Evolutionary conservation across 2,329 filamentous ascomycete species (phyloP), one percentile per base, ranked within the genome.

Genomic region (Nannizziopsis barbatae): DNA sequence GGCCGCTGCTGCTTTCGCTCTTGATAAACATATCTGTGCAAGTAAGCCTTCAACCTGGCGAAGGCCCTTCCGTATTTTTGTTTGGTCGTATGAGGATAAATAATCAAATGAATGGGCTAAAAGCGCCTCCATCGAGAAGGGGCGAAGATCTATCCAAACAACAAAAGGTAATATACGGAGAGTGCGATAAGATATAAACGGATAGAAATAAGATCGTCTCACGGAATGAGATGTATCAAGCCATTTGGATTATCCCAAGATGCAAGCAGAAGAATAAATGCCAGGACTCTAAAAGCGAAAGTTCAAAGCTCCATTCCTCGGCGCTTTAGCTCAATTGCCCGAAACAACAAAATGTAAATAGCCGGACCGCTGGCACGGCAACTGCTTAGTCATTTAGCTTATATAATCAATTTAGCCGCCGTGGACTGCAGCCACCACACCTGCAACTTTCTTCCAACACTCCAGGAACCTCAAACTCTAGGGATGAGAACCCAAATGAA

Each of bases 101-200:
- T 94, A 94, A 72, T 95, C 89, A 69, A 96, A 96, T 52, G 90
- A 88, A 64, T 94, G 81, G 39, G 87, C 93, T 49, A 96, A 75
- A 22, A 96, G 77, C 45, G 85, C 81, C 72, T 96, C 92, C 92
- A 96, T 96, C 38, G 42, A 42, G 35, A 42, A 27, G 22, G 22
- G 22, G 22, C 7, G 22, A 27, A 27, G 22, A 27, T 27, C 22
- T 27, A 27, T 3, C 7, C 22, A 27, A 27, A 27, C 22, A 27
- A 7, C 3, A 27, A 27, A 27, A 27, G 7, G 22, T 27, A 27
- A 27, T 27, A 27, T 27, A 27, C 22, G 22, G 7, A 4, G 22
- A 3, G 7, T 7, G 7, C 4, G 7, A 7, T 27, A 27, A 27
- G 22, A 27, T 3, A 27, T 27, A 27, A 27, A 27, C 22, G 22